Evolutionary conservation across 2,329 filamentous ascomycete genomes (phyloP), one percentile per base, ranked within the genome.

Genomic region (Xylaria arbuscula): DNA sequence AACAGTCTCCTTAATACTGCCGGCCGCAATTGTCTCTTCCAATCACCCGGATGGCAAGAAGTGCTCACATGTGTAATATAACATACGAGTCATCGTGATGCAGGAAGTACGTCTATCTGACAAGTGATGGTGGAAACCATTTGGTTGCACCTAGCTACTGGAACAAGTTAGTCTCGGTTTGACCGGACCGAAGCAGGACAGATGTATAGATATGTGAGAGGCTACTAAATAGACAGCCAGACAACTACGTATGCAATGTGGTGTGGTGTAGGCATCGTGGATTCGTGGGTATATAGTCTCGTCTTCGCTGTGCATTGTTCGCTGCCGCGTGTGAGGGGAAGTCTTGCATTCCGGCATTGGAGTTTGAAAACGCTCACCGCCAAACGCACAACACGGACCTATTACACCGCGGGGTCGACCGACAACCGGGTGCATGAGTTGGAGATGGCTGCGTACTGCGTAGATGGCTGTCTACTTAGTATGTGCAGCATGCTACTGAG

Each of bases 161-260:
- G 34, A 69, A 42, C 45, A 36, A 62, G 66, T 64, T 71, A 71
- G 69, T 42, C 64, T 71, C 69, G 69, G 69, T 64, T 64, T 11
- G n/a, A 5, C 62, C 67, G 69, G 69, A 65, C 69, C 69, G 67
- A 71, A 13, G 36, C 42, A 42, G 42, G 56, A 36, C 17, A 28
- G 2, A 17, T 15, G 38, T 42, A 38, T n/a, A 8, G 17, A 15
- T 45, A 45, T 40, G 42, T 51, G 50, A 28, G 64, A 62, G 53
- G 64, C 58, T 45, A 7, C 13, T 10, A 13, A 56, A 32, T 57
- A n/a, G 38, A 45, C 11, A 57, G 10, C 15, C 45, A 57, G 1
- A 32, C 4, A 48, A 62, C 11, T 54, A 24, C 45, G 19, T 38
- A 50, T n/a, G 24, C 36, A 10, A 17, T 15, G 28, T 28, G 28